Conservation (phyloP, 2,329 filamentous ascomycete species). For the Verticillium tricorpus region DNA sequence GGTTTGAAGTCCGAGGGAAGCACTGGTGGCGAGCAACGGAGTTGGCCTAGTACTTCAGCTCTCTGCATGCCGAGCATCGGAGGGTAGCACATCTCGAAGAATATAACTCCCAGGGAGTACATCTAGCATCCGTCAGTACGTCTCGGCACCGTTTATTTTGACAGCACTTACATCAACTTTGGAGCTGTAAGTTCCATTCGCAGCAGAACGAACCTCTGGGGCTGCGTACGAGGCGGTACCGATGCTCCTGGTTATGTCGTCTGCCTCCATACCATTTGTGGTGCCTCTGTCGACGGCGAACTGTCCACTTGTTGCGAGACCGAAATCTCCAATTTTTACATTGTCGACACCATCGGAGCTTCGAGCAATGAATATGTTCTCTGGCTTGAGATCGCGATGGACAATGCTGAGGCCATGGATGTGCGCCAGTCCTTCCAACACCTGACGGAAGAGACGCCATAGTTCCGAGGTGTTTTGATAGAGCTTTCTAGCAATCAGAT, state of each 20-base stretch:
- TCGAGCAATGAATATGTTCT: conserved; percentile 85
- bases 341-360: conserved; percentile 72
- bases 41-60: conserved; percentile 57
- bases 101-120: conserved; percentile 96
- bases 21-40: conserved; percentile 62
- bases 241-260: conserved; percentile 67
- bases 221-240: conserved; percentile 88
- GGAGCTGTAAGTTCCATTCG: conserved; percentile 74
- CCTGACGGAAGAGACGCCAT: conserved; percentile 88
- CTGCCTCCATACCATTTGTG: conserved; percentile 36
- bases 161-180: conserved; percentile 73
- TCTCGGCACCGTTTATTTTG: background rate
- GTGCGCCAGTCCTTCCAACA: conserved; percentile 83
- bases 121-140: conserved; percentile 49
- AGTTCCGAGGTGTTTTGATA: conserved; percentile 70
- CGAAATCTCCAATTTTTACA: conserved; percentile 95
- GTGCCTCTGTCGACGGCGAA: conserved; percentile 56
- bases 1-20: conserved; percentile 71
- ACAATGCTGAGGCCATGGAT: conserved; percentile 91
- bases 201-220: conserved; percentile 78
- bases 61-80: conserved; percentile 61
- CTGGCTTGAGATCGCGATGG: conserved; percentile 92
- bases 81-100: conserved; percentile 92
- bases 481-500: conserved; percentile 75
- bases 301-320: conserved; percentile 85